Percentiles rank a stretch among this genome's conserved stretches.
These are phyloP conservation scores for Myriosclerotinia curreyana DNA, from an alignment of 2,329 filamentous ascomycete species.

Conservation along the genomic window DNA sequence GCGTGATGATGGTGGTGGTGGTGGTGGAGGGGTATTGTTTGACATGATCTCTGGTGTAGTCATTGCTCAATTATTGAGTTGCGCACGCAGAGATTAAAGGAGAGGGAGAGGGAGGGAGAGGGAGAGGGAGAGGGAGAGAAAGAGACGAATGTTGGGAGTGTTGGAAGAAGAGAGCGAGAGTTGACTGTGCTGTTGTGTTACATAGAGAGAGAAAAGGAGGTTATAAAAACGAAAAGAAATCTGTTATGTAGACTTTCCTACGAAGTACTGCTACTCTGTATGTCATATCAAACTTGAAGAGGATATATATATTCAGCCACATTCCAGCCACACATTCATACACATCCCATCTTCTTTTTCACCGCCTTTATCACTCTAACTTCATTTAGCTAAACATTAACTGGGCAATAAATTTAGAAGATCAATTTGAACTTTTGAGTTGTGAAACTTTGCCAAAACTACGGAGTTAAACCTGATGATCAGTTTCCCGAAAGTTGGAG, in stretches of 20 bases:
- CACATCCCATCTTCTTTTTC: not conserved
- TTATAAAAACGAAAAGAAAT: not conserved
- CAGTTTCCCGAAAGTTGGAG: not conserved
- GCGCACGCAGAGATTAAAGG: not conserved
- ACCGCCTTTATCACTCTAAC: constrained; percentile 11
- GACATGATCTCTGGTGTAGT: constrained; percentile 2
- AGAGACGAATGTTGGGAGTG: too few species aligned
- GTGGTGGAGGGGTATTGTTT: constrained; percentile 20
- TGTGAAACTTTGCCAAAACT: not conserved
- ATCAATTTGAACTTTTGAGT: not conserved
- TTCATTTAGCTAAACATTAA: not conserved
- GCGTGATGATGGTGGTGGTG: too few species aligned
- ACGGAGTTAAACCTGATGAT: too few species aligned
- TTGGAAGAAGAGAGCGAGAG: too few species aligned
- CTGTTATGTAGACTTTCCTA: constrained; percentile 1
- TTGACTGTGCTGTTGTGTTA: not conserved
- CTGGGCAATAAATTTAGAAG: constrained; percentile 18
- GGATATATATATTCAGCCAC: too few species aligned
- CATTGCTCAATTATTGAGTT: not conserved
- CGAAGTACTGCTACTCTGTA: not conserved
- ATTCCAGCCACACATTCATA: too few species aligned
- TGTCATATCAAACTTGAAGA: too few species aligned
- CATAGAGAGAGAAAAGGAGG: not conserved
- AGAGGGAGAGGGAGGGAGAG: not conserved
- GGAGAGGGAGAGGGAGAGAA: not conserved